Evolutionary conservation across 345 rosid genomes (phyloP), one percentile per base, ranked within the genome.

Genomic region (Melastoma malabathricum): DNA sequence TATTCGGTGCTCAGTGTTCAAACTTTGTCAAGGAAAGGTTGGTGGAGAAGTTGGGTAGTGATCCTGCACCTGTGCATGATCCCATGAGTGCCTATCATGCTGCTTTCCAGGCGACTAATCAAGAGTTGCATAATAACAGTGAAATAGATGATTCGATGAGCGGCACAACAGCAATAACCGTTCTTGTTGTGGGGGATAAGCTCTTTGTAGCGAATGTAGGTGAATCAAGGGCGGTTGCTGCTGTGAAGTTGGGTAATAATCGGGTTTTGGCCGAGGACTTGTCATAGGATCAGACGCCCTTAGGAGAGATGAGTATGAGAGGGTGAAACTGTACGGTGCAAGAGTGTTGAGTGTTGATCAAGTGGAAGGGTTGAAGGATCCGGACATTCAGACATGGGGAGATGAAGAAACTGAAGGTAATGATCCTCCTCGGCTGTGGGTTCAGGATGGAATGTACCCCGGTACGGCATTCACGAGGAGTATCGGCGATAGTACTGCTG

Each of bases 391-490:
- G 60, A 53, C 69, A 0, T 92, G 94, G 98, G 94, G 87, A 0
- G 75, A 75, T 58, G 95, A 92, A 75, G 96, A 87, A 72, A 92
- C 74, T 52, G 75, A 84, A 48, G 98, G 97, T 29, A 71, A 80
- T 34, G 97, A 92, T 70, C 98, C 98, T 49, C 98, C 98, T 0
- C 84, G 98, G 70, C 72, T 92, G 71, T 84, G 96, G 96, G 81
- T 84, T 47, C 93, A 76, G 59, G 76, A 92, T 39, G 98, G 83
- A 14, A 82, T 77, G 88, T 87, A 79, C 46, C 98, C 98, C 0
- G 98, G 98, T 43, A 92, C 98, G 0, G 98, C 98, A 6, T 92
- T 92, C 61, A 77, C 98, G 0, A 79, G 95, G 59, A 92, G 98
- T 60, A 74, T 92, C 17, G 98, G 98, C 47, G 98, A 92, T 65